Conservation (phyloP, 148 eudicot species). For the Vaccinium macrocarpon region DNA sequence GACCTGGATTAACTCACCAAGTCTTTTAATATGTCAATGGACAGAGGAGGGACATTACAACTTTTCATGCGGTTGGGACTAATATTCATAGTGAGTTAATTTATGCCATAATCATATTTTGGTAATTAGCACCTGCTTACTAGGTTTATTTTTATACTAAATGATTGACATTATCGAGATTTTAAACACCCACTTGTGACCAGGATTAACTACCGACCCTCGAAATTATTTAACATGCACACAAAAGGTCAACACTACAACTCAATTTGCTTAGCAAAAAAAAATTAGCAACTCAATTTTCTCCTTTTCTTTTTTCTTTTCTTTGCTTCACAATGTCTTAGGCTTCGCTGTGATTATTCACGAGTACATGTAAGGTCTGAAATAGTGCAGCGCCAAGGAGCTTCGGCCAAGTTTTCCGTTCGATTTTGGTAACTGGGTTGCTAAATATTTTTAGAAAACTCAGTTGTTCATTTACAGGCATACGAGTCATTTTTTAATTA, state of each 20-base stretch:
- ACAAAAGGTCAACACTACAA: background rate
- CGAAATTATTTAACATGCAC: background rate
- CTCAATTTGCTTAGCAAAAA: no score
- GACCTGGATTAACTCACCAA: background rate
- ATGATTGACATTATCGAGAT: background rate
- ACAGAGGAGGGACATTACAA: background rate
- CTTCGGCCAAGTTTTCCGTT: no score
- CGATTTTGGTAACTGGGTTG: no score
- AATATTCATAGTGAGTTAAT: background rate
- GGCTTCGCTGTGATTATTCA: no score
- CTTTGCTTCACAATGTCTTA: no score
- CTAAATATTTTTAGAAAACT: no score
- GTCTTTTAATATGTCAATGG: background rate
- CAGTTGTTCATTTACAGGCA: no score
- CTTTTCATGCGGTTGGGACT: constrained; percentile 4
- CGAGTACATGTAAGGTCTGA: no score
- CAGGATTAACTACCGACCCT: background rate
- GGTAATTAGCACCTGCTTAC: background rate
- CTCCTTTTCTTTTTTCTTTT: no score
- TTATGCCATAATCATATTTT: background rate
- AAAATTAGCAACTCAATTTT: no score
- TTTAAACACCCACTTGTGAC: background rate
- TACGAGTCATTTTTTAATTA: no score
- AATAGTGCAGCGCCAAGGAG: no score
- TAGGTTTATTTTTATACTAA: background rate